phyloP scores from a whole-genome alignment of 371 early-diverging fungal species.

The Rhizopus arrhizus region DNA sequence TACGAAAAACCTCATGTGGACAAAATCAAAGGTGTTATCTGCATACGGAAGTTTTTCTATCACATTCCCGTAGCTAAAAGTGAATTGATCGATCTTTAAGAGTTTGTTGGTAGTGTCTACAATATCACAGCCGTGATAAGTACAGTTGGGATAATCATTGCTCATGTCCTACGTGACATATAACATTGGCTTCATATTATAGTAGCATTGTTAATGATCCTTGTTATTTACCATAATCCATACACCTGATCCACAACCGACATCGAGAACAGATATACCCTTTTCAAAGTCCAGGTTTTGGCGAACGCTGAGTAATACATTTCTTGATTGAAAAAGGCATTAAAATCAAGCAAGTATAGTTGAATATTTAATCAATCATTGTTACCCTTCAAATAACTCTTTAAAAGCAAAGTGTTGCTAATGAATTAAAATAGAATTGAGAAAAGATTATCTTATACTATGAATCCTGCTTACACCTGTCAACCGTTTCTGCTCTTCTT shows the following conservation, averaged over 20 bases:
- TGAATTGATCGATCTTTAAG: constrained; percentile 23
- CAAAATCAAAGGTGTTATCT: constrained; percentile 31
- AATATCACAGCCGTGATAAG: constrained; percentile 40
- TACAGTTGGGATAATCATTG: constrained; percentile 35
- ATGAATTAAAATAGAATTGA: not conserved
- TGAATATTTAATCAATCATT: not conserved
- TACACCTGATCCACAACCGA: constrained; percentile 47
- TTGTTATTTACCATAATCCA: constrained; percentile 26
- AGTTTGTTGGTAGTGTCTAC: constrained; percentile 40
- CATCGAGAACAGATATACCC: constrained; percentile 35
- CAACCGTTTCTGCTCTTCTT: constrained; percentile 18
- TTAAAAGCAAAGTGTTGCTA: constrained; percentile 40
- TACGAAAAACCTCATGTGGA: constrained; percentile 20
- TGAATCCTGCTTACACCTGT: constrained; percentile 10
- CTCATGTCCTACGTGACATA: constrained; percentile 31
- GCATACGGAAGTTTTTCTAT: constrained; percentile 35
- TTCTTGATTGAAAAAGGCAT: constrained; percentile 16
- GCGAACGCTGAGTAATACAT: constrained; percentile 27
- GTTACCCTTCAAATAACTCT: constrained; percentile 29
- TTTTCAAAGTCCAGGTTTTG: constrained; percentile 1
- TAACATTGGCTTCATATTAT: not conserved
- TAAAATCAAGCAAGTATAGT: not conserved
- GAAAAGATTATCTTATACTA: too few species aligned
- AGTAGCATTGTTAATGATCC: not conserved
- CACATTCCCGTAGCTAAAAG: constrained; percentile 28